phyloP scores from a whole-genome alignment of 108 stramenopile species.

The Nitzschia putrida region DNA sequence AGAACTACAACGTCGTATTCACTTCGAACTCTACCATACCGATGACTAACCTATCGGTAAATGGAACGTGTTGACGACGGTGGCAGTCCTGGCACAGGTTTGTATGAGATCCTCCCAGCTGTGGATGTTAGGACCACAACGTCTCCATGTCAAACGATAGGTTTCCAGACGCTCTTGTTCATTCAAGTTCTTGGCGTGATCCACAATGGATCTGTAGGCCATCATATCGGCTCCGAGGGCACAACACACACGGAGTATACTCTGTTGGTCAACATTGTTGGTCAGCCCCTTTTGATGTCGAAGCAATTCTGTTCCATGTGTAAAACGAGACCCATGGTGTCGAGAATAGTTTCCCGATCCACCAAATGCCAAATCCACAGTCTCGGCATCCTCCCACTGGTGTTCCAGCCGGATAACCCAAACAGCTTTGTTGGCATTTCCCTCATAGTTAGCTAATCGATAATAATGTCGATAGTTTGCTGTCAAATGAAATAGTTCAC shows the following conservation, averaged over 20 bases:
- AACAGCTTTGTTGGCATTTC: neutral
- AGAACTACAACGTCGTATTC: slow-evolving; percentile 13
- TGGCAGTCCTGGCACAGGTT: neutral
- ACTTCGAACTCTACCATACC: slow-evolving; percentile 13
- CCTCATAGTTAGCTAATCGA: neutral
- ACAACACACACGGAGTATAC: neutral
- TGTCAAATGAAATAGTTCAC: slow-evolving; percentile 1
- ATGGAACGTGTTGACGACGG: neutral
- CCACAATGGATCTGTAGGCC: slow-evolving; percentile 2
- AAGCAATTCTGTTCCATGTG: neutral
- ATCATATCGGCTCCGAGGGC: neutral
- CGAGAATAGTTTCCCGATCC: neutral
- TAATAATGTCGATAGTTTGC: slow-evolving; percentile 2
- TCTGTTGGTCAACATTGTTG: neutral
- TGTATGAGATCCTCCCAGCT: neutral
- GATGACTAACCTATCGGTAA: neutral
- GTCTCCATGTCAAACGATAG: neutral
- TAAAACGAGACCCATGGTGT: neutral
- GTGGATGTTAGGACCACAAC: neutral
- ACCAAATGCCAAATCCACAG: neutral
- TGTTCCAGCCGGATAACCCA: neutral
- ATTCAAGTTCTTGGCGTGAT: neutral
- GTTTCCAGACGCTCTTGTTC: neutral
- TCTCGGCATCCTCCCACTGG: neutral
- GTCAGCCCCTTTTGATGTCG: neutral